Percentiles rank a stretch among this genome's conserved stretches.
These are phyloP conservation scores for Phaeolepiota aurea DNA, from an alignment of 768 basidiomycete species.

Conservation along the genomic window DNA sequence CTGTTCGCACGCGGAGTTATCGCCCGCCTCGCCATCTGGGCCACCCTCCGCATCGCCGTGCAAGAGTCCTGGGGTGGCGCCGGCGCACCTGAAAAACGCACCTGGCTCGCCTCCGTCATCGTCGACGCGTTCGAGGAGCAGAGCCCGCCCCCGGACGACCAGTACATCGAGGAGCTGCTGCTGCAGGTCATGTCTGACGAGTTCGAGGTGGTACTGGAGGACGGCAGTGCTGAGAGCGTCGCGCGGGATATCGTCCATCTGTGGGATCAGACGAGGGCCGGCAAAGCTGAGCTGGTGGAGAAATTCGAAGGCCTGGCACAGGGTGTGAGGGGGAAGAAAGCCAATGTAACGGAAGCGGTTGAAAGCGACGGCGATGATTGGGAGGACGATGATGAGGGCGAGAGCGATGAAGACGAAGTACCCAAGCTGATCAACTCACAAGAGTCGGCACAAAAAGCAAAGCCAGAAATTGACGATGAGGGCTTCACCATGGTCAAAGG, in stretches of 20 bases:
- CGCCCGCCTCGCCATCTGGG: slow-evolving; percentile 77
- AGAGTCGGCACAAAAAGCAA: slow-evolving; percentile 26
- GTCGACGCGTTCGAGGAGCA: slow-evolving; percentile 72
- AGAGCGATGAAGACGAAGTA: slow-evolving; percentile 33
- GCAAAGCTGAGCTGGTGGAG: slow-evolving; percentile 39
- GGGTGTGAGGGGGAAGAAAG: slow-evolving; percentile 45
- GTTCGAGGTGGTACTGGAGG: slow-evolving; percentile 78
- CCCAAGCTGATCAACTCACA: slow-evolving; percentile 46
- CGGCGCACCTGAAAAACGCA: slow-evolving; percentile 58
- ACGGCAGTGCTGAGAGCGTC: slow-evolving; percentile 70
- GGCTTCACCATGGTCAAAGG: slow-evolving; percentile 80
- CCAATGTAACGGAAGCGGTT: slow-evolving; percentile 36
- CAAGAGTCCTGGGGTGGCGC: slow-evolving; percentile 84
- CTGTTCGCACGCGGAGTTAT: slow-evolving; percentile 85
- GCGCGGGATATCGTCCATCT: slow-evolving; percentile 64
- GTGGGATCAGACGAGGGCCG: slow-evolving; percentile 47
- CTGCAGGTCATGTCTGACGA: slow-evolving; percentile 84
- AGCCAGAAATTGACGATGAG: slow-evolving; percentile 83
- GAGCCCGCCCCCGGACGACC: slow-evolving; percentile 42
- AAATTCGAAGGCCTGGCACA: slow-evolving; percentile 62
- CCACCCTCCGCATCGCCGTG: slow-evolving; percentile 79
- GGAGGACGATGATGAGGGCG: slow-evolving; percentile 40
- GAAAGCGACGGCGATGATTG: slow-evolving; percentile 32
- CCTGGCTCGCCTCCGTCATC: slow-evolving; percentile 76
- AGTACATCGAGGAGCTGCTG: slow-evolving; percentile 76